Conservation (phyloP, 1,284 basidiomycete species). For the Malassezia equina region DNA sequence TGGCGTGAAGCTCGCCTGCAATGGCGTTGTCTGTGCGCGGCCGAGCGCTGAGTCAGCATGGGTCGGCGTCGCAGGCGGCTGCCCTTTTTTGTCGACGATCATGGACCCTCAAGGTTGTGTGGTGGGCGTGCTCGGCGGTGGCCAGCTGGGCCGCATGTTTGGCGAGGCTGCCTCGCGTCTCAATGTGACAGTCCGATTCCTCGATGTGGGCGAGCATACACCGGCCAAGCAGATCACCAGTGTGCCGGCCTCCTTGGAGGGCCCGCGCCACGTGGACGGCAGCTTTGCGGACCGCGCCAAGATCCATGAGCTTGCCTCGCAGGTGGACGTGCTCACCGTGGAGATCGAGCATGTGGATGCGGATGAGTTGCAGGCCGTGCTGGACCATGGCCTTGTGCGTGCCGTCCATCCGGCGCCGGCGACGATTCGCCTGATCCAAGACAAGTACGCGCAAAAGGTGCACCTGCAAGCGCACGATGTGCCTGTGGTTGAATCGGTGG, state of each 20-base stretch:
- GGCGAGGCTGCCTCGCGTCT: conserved; percentile 79
- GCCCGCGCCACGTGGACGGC: conserved; percentile 65
- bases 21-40: conserved; percentile 1
- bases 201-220: conserved; percentile 67
- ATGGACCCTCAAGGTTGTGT: conserved; percentile 14
- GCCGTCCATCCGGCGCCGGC: conserved; percentile 72
- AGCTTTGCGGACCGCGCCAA: conserved; percentile 72
- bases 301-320: conserved; percentile 68
- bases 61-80: neutral
- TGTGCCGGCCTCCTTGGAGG: conserved; percentile 15
- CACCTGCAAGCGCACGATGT: conserved; percentile 52
- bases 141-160: conserved; percentile 96
- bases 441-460: conserved; percentile 83
- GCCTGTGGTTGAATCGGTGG: conserved; percentile 63
- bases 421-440: conserved; percentile 83
- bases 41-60: neutral
- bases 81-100: neutral
- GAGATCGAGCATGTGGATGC: conserved; percentile 97
- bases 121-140: conserved; percentile 59
- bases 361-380: conserved; percentile 55
- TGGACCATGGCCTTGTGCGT: conserved; percentile 38
- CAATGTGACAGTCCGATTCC: conserved; percentile 73
- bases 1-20: neutral
- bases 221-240: conserved; percentile 78
- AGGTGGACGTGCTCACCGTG: conserved; percentile 81